Evolutionary conservation across 1,284 basidiomycete genomes (phyloP).

Genomic region (Rhodotorula sp.): DNA sequence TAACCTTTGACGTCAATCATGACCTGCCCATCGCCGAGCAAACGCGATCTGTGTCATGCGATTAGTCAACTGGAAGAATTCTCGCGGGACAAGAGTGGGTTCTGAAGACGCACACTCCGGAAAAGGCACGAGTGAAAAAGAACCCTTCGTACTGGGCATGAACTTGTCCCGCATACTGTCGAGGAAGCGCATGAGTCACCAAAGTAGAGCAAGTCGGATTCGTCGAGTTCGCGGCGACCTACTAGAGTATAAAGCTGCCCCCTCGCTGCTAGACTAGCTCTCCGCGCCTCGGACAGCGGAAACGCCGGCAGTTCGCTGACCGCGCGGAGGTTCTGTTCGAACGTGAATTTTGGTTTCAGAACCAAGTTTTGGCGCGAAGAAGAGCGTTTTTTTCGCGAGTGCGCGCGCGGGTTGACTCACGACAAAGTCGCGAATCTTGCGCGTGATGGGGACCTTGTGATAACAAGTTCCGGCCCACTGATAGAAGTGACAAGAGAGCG

Average conservation of each 20-base stretch:
- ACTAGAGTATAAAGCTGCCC: slow-evolving; percentile 6
- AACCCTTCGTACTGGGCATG: slow-evolving; percentile 32
- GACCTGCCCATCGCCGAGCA: slow-evolving; percentile 30
- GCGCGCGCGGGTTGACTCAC: background rate
- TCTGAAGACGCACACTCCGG: slow-evolving; percentile 22
- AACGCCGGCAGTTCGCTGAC: background rate
- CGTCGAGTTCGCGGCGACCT: background rate
- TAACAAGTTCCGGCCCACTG: slow-evolving; percentile 24
- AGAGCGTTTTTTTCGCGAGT: too few species aligned
- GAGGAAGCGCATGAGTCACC: background rate
- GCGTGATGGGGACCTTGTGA: slow-evolving; percentile 12
- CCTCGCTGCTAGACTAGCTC: background rate
- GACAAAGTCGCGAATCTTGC: slow-evolving; percentile 36
- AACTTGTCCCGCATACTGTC: slow-evolving; percentile 10
- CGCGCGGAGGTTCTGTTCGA: slow-evolving; percentile 1
- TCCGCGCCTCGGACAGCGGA: background rate
- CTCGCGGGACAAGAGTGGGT: background rate
- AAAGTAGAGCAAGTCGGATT: background rate
- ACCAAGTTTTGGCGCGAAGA: too few species aligned
- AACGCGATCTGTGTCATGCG: slow-evolving; percentile 10
- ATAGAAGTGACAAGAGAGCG: slow-evolving; percentile 11
- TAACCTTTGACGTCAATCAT: slow-evolving; percentile 35
- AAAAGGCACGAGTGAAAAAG: slow-evolving; percentile 33
- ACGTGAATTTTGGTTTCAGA: background rate
- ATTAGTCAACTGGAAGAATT: too few species aligned